Conservation (phyloP, 75 land plant genomes). For the Cupressus sempervirens region DNA sequence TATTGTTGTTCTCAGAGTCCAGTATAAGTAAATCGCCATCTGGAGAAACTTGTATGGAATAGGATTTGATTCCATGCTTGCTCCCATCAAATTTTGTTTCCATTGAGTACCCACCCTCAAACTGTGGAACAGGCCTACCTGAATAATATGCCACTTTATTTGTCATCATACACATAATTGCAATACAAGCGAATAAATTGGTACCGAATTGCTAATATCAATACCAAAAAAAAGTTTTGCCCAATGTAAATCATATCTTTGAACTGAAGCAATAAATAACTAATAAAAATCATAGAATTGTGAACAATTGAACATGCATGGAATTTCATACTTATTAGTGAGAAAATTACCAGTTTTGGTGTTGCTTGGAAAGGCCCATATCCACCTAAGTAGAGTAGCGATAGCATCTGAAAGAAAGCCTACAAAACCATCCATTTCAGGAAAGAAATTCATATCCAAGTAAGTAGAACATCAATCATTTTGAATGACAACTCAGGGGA, state of each 20-base stretch:
- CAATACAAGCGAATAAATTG: not conserved
- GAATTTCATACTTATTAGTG: not conserved
- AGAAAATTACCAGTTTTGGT: slow-evolving; percentile 40
- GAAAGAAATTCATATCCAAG: not conserved
- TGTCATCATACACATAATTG: not conserved
- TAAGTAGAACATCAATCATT: not conserved
- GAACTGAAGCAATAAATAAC: not conserved
- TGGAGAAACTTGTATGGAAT: slow-evolving; percentile 36
- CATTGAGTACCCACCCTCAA: slow-evolving; percentile 67
- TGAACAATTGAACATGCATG: not conserved
- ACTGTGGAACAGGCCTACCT: slow-evolving; percentile 39
- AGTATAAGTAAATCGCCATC: slow-evolving; percentile 55
- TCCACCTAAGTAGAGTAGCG: slow-evolving; percentile 34
- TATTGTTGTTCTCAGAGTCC: slow-evolving; percentile 66
- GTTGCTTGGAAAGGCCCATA: slow-evolving; percentile 37
- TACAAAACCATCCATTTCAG: not conserved
- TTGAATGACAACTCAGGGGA: no score
- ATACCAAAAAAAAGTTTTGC: not conserved
- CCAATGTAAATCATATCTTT: not conserved
- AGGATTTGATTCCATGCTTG: slow-evolving; percentile 60
- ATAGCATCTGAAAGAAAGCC: slow-evolving; percentile 16
- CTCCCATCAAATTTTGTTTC: slow-evolving; percentile 81
- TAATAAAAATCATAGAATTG: no score
- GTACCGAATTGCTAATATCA: not conserved
- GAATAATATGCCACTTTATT: not conserved